A percentile compares a stretch with the other conserved stretches of the same genome.
Evolutionary conservation across 1,284 basidiomycete genomes (phyloP).

Genomic region (Quambalaria eucalypti): DNA sequence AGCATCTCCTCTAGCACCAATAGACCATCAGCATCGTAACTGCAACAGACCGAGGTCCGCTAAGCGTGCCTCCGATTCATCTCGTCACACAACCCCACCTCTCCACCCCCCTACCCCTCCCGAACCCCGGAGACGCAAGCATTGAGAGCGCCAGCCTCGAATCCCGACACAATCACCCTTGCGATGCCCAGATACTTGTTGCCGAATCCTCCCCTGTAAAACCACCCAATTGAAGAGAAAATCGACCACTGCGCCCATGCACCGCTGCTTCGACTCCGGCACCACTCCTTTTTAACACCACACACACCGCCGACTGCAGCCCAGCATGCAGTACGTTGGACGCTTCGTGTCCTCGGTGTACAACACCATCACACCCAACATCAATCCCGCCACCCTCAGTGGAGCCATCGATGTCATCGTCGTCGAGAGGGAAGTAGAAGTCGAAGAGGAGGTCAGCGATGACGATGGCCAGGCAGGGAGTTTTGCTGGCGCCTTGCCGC

Average conservation of each 20-base stretch:
- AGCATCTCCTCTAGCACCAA: too few relatives aligned
- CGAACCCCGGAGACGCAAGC: too few relatives aligned
- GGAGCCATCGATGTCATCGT: constrained; percentile 48
- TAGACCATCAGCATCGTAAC: too few relatives aligned
- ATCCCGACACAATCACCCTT: too few relatives aligned
- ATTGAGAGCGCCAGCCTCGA: too few relatives aligned
- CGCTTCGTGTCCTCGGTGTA: constrained; percentile 45
- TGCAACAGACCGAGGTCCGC: too few relatives aligned
- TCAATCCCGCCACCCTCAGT: constrained; percentile 45
- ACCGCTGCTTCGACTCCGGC: neutral
- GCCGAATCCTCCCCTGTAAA: neutral
- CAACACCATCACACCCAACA: constrained; percentile 46
- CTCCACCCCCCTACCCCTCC: too few relatives aligned
- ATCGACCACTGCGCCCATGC: neutral
- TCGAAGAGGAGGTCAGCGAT: constrained; percentile 52
- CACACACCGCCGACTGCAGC: too few relatives aligned
- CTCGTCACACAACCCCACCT: too few relatives aligned
- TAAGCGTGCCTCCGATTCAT: too few relatives aligned
- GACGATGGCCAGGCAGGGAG: constrained; percentile 4
- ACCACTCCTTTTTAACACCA: constrained; percentile 1
- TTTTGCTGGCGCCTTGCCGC: neutral
- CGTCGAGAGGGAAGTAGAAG: constrained; percentile 50
- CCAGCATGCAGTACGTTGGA: constrained; percentile 45
- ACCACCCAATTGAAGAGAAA: neutral
- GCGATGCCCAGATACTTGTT: too few relatives aligned